Conservation (phyloP, 2,329 filamentous ascomycete genomes). For the Diaporthe vaccinii region DNA sequence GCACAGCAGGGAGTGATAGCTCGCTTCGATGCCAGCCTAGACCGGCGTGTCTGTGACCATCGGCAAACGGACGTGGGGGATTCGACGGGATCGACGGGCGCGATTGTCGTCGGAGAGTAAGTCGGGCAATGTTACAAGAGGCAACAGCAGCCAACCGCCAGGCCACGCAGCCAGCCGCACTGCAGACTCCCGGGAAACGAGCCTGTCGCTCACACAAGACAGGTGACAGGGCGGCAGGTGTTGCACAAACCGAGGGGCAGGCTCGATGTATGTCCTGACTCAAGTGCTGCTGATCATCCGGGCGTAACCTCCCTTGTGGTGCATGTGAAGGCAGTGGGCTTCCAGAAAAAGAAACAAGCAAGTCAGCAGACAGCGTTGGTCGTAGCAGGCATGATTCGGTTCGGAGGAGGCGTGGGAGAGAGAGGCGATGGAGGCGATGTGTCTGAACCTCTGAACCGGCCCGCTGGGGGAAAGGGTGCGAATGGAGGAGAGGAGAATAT, state of each 20-base stretch:
- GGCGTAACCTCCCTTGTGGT: slow-evolving; percentile 39
- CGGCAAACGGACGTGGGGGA: slow-evolving; percentile 34
- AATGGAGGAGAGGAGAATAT: background rate
- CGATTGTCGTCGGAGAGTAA: slow-evolving; percentile 36
- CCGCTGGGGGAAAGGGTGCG: background rate
- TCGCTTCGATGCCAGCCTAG: slow-evolving; percentile 42
- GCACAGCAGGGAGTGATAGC: slow-evolving; percentile 39
- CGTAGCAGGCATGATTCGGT: slow-evolving; percentile 7
- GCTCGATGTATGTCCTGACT: slow-evolving; percentile 33
- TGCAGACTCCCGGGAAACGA: slow-evolving; percentile 37
- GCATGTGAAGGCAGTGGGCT: slow-evolving; percentile 29
- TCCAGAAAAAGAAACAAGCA: slow-evolving; percentile 15
- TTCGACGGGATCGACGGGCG: slow-evolving; percentile 34
- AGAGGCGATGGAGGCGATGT: background rate
- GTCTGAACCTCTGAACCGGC: background rate
- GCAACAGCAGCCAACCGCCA: slow-evolving; percentile 34
- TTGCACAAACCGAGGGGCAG: slow-evolving; percentile 40
- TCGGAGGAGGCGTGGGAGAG: background rate
- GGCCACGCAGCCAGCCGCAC: slow-evolving; percentile 40
- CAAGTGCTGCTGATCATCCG: slow-evolving; percentile 29
- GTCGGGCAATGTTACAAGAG: slow-evolving; percentile 22
- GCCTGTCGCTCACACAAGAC: slow-evolving; percentile 33
- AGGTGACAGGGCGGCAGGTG: slow-evolving; percentile 32
- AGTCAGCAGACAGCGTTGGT: slow-evolving; percentile 13
- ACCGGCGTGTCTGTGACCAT: slow-evolving; percentile 42